These are phyloP conservation scores for Hortiboletus rubellus DNA, from an alignment of 1,284 basidiomycete genomes.

Conservation along the genomic window DNA sequence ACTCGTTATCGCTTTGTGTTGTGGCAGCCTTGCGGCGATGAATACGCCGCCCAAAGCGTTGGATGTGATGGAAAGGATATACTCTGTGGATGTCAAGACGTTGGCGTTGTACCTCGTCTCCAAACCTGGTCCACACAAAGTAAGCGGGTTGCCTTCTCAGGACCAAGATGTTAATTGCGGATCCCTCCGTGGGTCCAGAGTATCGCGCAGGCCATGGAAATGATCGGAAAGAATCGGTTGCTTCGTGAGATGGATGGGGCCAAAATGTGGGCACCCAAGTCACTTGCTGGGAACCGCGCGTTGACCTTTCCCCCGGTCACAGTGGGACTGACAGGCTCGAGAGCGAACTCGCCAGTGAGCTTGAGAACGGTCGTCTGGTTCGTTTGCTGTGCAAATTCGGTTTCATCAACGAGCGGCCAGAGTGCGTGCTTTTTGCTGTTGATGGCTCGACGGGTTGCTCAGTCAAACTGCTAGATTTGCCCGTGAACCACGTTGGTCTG, in stretches of 20 bases:
- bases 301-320: slow-evolving; percentile 7
- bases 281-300: not conserved
- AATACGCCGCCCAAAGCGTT: slow-evolving; percentile 73
- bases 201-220: slow-evolving; percentile 79
- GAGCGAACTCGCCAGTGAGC: slow-evolving; percentile 80
- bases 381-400: slow-evolving; percentile 92
- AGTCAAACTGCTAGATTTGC: slow-evolving; percentile 68
- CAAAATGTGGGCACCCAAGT: slow-evolving; percentile 56
- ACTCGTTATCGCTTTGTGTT: slow-evolving; percentile 81
- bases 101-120: slow-evolving; percentile 78
- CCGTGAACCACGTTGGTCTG: slow-evolving; percentile 94
- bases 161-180: not conserved
- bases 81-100: slow-evolving; percentile 82
- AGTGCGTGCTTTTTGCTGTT: slow-evolving; percentile 54
- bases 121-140: slow-evolving; percentile 68
- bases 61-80: slow-evolving; percentile 73
- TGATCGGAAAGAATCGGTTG: slow-evolving; percentile 69
- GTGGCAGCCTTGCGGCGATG: slow-evolving; percentile 60
- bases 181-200: slow-evolving; percentile 43
- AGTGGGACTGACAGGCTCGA: slow-evolving; percentile 85
- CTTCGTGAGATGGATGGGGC: slow-evolving; percentile 84
- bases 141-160: slow-evolving; percentile 18
- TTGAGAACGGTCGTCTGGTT: slow-evolving; percentile 97
- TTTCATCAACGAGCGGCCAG: slow-evolving; percentile 98
- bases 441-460: not conserved